Conservation (phyloP, 2,329 filamentous ascomycete species). For the Neopestalotiopsis clavispora region DNA sequence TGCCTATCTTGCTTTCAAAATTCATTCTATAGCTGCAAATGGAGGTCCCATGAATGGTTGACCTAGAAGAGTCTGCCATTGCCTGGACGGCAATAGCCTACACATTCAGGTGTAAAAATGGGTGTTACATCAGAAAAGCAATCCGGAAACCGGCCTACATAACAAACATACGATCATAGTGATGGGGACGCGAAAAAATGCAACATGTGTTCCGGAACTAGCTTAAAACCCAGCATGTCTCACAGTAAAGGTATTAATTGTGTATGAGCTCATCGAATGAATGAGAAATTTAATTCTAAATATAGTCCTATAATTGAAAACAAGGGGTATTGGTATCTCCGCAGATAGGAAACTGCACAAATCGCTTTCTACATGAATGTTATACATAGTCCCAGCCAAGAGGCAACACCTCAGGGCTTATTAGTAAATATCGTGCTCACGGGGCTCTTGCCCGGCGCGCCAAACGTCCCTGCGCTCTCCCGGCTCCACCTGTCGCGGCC, state of each 20-base stretch:
- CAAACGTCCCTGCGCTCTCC: constrained; percentile 19
- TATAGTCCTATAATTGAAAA: not conserved
- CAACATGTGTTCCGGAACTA: no score
- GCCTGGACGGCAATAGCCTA: no score
- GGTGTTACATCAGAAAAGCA: no score
- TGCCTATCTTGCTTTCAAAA: not conserved
- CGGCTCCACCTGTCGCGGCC: constrained; percentile 8
- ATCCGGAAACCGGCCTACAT: no score
- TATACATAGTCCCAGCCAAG: constrained; percentile 6
- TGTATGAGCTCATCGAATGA: no score
- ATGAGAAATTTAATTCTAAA: not conserved
- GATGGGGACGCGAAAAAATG: no score
- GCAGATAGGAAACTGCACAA: not conserved
- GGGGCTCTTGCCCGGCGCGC: constrained; percentile 11
- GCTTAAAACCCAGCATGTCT: no score
- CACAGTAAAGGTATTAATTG: no score
- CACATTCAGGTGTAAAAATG: no score
- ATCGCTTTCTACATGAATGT: not conserved
- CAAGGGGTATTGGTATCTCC: not conserved
- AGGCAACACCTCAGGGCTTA: constrained; percentile 2
- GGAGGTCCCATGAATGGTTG: no score
- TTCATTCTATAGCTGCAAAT: not conserved
- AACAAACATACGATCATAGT: no score
- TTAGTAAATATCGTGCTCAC: constrained; percentile 4
- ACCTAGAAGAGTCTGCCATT: no score